phyloP scores from a whole-genome alignment of 1,284 basidiomycete genomes.

The Pseudozyma tsukubaensis region DNA sequence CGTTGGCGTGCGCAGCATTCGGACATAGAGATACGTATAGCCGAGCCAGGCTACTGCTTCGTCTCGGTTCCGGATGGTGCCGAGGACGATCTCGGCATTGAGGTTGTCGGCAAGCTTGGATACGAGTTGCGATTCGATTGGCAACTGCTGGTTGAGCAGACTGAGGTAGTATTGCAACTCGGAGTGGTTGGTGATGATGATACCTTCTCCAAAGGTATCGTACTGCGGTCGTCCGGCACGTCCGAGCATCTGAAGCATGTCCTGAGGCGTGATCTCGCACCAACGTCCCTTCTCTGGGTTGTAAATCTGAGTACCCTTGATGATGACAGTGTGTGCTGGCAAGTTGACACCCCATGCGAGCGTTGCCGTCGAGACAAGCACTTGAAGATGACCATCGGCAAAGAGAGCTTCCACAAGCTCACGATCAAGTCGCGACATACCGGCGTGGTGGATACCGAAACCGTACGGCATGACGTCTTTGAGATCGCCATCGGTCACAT shows the following conservation, averaged over 20 bases:
- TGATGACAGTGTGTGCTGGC: constrained; percentile 97
- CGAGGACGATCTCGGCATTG: constrained; percentile 97
- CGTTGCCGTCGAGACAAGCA: constrained; percentile 95
- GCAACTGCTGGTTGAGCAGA: constrained; percentile 70
- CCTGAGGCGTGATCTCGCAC: constrained; percentile 95
- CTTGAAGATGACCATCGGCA: constrained; percentile 89
- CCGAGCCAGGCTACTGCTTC: constrained; percentile 92
- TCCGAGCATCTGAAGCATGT: constrained; percentile 98
- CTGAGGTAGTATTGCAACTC: constrained; percentile 90
- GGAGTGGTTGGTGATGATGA: constrained; percentile 97
- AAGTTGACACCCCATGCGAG: constrained; percentile 99
- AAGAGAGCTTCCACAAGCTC: constrained; percentile 94
- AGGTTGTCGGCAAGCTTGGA: constrained; percentile 92
- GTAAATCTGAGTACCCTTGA: constrained; percentile 99
- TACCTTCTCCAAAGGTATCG: constrained; percentile 96
- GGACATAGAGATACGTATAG: constrained; percentile 78
- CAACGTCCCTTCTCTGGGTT: constrained; percentile 98
- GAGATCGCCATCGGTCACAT: constrained; percentile 85
- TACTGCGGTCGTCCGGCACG: constrained; percentile 97
- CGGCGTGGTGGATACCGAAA: constrained; percentile 98
- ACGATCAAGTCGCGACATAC: constrained; percentile 94
- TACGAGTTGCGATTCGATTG: constrained; percentile 96
- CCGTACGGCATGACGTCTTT: constrained; percentile 94
- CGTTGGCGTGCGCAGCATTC: constrained; percentile 90
- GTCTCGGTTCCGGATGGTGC: constrained; percentile 89